These are phyloP conservation scores for Penicillium sp. DNA, from an alignment of 2,329 filamentous ascomycete species.

Conservation along the genomic window DNA sequence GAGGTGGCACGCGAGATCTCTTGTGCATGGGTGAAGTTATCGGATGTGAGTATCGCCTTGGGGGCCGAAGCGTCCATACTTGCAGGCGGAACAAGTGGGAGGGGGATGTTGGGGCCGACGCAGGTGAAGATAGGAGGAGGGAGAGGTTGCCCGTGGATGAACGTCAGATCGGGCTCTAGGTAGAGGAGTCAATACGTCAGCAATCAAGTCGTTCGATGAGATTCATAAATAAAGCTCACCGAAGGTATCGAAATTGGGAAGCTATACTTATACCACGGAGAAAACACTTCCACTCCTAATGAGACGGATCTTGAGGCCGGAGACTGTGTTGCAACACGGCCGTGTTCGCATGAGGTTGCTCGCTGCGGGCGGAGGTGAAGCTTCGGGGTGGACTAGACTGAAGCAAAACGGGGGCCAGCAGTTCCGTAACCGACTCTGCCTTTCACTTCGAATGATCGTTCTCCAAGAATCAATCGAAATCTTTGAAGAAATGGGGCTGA, in stretches of 20 bases:
- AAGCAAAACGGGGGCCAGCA: constrained; percentile 3
- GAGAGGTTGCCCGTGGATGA: constrained; percentile 22
- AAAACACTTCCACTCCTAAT: constrained; percentile 20
- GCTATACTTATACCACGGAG: constrained; percentile 27
- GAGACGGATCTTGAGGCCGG: constrained; percentile 24
- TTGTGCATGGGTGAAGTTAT: constrained; percentile 53
- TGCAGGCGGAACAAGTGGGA: constrained; percentile 21
- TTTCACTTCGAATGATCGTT: background rate
- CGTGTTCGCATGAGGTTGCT: constrained; percentile 32
- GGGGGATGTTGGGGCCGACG: constrained; percentile 17
- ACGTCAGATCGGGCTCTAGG: constrained; percentile 31
- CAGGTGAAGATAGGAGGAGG: constrained; percentile 24
- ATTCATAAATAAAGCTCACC: background rate
- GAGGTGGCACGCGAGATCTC: constrained; percentile 85
- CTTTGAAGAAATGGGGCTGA: background rate
- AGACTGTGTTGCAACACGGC: constrained; percentile 28
- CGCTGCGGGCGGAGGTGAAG: constrained; percentile 6
- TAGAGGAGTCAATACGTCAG: constrained; percentile 26
- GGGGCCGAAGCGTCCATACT: constrained; percentile 40
- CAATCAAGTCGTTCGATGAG: constrained; percentile 12
- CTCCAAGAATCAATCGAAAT: background rate
- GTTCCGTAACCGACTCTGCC: constrained; percentile 12
- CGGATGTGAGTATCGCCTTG: constrained; percentile 40
- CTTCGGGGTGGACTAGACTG: background rate
- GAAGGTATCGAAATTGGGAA: background rate